Percentiles rank a stretch among this genome's conserved stretches.
These are phyloP conservation scores for Anisodus acutangulus DNA, from an alignment of 257 asterid genomes.

Conservation along the genomic window DNA sequence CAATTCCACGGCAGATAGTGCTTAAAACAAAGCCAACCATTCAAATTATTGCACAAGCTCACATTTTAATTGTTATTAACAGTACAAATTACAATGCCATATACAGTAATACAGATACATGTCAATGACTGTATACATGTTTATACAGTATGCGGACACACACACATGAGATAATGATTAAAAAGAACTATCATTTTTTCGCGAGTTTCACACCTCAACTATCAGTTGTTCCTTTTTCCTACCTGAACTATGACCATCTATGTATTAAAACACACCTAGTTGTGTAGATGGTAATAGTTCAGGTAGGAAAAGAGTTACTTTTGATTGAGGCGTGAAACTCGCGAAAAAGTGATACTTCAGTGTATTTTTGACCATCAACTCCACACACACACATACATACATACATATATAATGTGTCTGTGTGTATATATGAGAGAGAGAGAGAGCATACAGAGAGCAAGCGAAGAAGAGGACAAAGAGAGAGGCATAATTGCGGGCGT, in stretches of 20 bases:
- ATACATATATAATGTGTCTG: not conserved
- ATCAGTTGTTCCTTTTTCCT: no score
- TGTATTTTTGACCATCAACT: conserved; percentile 35
- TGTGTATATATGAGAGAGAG: not conserved
- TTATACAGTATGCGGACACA: not conserved
- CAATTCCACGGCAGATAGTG: accelerated
- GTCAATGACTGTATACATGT: not conserved
- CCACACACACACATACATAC: conserved; percentile 29
- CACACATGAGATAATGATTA: no score
- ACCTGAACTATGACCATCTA: no score
- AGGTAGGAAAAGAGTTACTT: conserved; percentile 50
- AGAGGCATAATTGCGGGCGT: conserved; percentile 79
- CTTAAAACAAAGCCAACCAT: not conserved
- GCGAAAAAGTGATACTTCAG: no score
- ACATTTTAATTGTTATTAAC: not conserved
- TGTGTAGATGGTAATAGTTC: no score
- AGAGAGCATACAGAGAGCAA: conserved; percentile 67
- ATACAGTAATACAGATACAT: not conserved
- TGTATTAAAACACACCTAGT: no score
- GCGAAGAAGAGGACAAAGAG: conserved; percentile 73
- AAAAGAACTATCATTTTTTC: no score
- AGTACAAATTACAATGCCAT: not conserved
- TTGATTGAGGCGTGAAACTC: no score
- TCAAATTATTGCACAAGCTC: not conserved
- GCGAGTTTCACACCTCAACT: no score